Conservation (phyloP, 2,329 filamentous ascomycete genomes). For the Pseudonectria buxi region DNA sequence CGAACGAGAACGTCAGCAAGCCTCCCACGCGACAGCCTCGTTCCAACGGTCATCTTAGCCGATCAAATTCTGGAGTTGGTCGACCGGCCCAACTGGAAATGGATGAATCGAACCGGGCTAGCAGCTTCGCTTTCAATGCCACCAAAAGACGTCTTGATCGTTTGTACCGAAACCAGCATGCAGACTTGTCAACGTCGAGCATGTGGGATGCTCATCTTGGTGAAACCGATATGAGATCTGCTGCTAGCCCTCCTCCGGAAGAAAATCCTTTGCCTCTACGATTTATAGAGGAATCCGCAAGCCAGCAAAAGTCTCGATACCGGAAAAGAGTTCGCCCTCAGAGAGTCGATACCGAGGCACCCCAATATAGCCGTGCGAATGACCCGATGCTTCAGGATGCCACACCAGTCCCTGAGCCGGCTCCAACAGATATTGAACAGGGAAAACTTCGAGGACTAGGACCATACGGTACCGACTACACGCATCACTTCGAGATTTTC, state of each 20-base stretch:
- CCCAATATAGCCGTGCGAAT: conserved; percentile 46
- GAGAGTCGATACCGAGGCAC: conserved; percentile 42
- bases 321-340: conserved; percentile 39
- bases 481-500: conserved; percentile 56
- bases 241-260: conserved; percentile 17
- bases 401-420: conserved; percentile 4
- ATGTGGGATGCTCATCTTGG: conserved; percentile 11
- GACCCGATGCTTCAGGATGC: conserved; percentile 40
- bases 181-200: conserved; percentile 17
- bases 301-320: conserved; percentile 23
- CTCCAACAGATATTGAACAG: conserved; percentile 11
- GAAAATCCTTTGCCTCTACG: conserved; percentile 17
- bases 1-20: conserved; percentile 1
- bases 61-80: conserved; percentile 11
- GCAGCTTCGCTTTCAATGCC: conserved; percentile 37
- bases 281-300: conserved; percentile 4
- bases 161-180: conserved; percentile 39
- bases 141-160: conserved; percentile 50
- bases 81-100: conserved; percentile 53
- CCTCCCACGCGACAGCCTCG: conserved; percentile 2
- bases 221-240: conserved; percentile 9
- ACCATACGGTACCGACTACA: conserved; percentile 55
- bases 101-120: conserved; percentile 29
- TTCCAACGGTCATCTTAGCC: conserved; percentile 2
- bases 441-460: conserved; percentile 45